These are phyloP conservation scores for Bisporella sp. DNA, from an alignment of 2,329 filamentous ascomycete genomes.

Conservation along the genomic window DNA sequence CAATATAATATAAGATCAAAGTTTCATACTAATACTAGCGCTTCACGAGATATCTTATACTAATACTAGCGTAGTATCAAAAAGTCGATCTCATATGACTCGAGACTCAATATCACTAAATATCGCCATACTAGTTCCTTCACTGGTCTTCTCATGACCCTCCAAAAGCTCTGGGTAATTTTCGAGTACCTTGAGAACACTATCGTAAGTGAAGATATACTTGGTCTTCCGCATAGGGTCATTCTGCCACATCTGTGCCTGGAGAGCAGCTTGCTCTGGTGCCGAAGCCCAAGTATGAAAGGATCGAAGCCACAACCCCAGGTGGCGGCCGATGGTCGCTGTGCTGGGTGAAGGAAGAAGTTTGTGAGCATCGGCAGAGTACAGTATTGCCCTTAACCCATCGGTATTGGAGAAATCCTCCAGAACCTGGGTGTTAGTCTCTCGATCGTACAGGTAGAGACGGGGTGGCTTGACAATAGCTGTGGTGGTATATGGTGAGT, in stretches of 20 bases:
- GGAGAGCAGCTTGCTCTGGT: slow-evolving; percentile 24
- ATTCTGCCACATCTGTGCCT: slow-evolving; percentile 36
- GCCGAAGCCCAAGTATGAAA: slow-evolving; percentile 23
- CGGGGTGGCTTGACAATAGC: slow-evolving; percentile 36
- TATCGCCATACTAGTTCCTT: too few species aligned
- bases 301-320: slow-evolving; percentile 45
- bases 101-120: too few species aligned
- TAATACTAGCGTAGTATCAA: too few species aligned
- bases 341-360: not conserved
- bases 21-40: too few species aligned
- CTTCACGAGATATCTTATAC: too few species aligned
- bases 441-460: slow-evolving; percentile 37
- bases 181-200: slow-evolving; percentile 29
- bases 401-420: slow-evolving; percentile 42
- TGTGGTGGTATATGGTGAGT: slow-evolving; percentile 20
- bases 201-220: slow-evolving; percentile 39
- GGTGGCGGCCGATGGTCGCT: slow-evolving; percentile 40
- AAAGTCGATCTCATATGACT: too few species aligned
- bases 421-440: slow-evolving; percentile 44
- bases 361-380: slow-evolving; percentile 9
- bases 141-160: slow-evolving; percentile 31
- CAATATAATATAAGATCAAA: too few species aligned
- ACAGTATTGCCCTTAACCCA: slow-evolving; percentile 38
- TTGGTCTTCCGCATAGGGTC: slow-evolving; percentile 42
- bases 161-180: slow-evolving; percentile 37